Base-by-base conservation (phyloP, 2,329 filamentous ascomycete species). In the Penicillium sp. region DNA sequence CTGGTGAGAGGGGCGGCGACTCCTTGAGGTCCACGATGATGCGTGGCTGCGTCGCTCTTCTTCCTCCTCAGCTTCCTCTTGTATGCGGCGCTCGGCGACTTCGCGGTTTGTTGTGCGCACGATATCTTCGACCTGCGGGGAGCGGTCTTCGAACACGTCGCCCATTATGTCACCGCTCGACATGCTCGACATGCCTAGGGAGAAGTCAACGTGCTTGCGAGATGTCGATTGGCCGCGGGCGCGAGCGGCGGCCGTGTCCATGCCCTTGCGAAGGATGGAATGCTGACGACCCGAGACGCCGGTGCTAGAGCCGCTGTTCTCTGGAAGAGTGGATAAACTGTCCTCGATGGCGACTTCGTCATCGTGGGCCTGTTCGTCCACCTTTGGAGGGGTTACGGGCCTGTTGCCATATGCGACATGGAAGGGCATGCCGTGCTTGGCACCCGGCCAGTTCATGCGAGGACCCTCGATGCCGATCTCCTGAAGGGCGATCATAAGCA, bases 401-500 rank as follows among this genome's bases (percentile, higher is more conserved):
- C 75, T 74, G 8, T 75, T 40, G 12, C 38, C 73, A 57, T 81
- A 76, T 56, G 78, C 73, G 46, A 85, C 66, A 58, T 84, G 88
- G 55, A 88, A 77, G 0, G 87, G 87, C 66, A 82, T 83, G 42
- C 82, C 81, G 50, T 81, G 74, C 59, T 81, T 82, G 52, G 83
- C 81, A 52, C 87, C 85, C 45, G 86, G 84, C 70, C 80, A 81
- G 62, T 86, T 83, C 75, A 85, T 83, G 61, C 83, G 81, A 38
- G 90, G 89, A 47, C 88, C 88, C 76, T 95, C 87, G 66, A 95
- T 93, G 50, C 89, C 89, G 44, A 92, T 78, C 47, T 89, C 83
- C 53, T 87, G 81, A 76, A 96, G 90, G 47, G 88, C 83, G 32
- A 87, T 78, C 86, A 95, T 95, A 63, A 97, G 76, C 54, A 93